Evolutionary conservation across 352 stramenopile species (phyloP).

Genomic region (Blastocystis sp.): DNA sequence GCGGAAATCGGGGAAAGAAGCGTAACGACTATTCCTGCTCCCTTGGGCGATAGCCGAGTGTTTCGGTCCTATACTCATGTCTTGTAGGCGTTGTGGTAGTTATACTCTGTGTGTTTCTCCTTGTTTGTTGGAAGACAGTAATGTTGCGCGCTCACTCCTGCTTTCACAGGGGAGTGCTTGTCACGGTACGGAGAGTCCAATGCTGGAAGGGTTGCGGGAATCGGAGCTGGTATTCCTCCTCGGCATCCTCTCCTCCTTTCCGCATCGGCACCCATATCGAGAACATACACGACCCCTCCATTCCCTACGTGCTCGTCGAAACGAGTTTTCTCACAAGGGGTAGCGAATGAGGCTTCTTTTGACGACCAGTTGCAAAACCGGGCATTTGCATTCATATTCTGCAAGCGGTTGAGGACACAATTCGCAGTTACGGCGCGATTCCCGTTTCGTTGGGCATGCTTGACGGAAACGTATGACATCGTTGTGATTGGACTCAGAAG

Average conservation of each 20-base stretch:
- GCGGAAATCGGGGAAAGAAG: neutral
- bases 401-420: slow-evolving; percentile 20
- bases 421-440: slow-evolving; percentile 39
- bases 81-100: neutral
- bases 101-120: neutral
- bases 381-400: neutral
- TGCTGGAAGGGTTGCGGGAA: too few species aligned
- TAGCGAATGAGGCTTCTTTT: neutral
- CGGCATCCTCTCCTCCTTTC: neutral
- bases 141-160: neutral
- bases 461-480: slow-evolving; percentile 31
- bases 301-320: slow-evolving; percentile 63
- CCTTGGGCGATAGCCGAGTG: neutral
- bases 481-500: neutral
- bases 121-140: neutral
- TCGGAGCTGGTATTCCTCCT: neutral
- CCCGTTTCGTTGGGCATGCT: slow-evolving; percentile 66
- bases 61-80: neutral
- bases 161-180: neutral
- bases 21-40: neutral
- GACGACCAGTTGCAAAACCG: slow-evolving; percentile 36
- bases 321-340: slow-evolving; percentile 56
- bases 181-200: too few species aligned
- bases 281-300: slow-evolving; percentile 27
- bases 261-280: slow-evolving; percentile 48